Evolutionary conservation across 257 asterid genomes (phyloP).

Genomic region (Leonotis leonurus): DNA sequence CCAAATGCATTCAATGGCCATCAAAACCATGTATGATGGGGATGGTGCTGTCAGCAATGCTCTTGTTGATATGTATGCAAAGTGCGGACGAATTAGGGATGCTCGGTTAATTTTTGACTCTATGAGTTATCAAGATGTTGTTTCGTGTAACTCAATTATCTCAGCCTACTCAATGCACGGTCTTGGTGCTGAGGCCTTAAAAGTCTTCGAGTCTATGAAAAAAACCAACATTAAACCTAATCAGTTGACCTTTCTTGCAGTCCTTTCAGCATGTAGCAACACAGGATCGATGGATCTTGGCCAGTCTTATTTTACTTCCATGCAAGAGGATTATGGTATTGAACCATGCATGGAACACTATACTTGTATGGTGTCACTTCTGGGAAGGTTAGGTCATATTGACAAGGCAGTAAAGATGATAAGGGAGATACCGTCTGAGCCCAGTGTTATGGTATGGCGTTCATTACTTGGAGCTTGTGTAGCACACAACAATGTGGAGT

Average conservation of each 20-base stretch:
- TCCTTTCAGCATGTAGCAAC: slow-evolving; percentile 91
- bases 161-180: slow-evolving; percentile 95
- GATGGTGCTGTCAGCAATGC: slow-evolving; percentile 77
- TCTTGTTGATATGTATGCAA: slow-evolving; percentile 83
- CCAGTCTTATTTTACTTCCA: slow-evolving; percentile 46
- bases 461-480: slow-evolving; percentile 92
- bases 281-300: slow-evolving; percentile 75
- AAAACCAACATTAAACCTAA: slow-evolving; percentile 49
- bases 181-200: slow-evolving; percentile 67
- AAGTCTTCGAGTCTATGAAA: slow-evolving; percentile 52
- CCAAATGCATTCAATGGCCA: slow-evolving; percentile 59
- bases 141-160: slow-evolving; percentile 84
- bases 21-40: slow-evolving; percentile 52
- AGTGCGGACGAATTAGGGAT: slow-evolving; percentile 71
- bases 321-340: slow-evolving; percentile 55
- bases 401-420: slow-evolving; percentile 67
- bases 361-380: slow-evolving; percentile 85
- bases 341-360: slow-evolving; percentile 84
- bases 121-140: slow-evolving; percentile 41
- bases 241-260: slow-evolving; percentile 72
- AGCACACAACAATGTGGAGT: slow-evolving; percentile 59
- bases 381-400: slow-evolving; percentile 76
- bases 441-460: slow-evolving; percentile 95
- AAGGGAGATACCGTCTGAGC: slow-evolving; percentile 59
- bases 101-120: slow-evolving; percentile 65